A percentile compares a stretch with the other conserved stretches of the same genome.
Conservation (phyloP, 441 rosid species). For the Dalechampia spathulata region DNA sequence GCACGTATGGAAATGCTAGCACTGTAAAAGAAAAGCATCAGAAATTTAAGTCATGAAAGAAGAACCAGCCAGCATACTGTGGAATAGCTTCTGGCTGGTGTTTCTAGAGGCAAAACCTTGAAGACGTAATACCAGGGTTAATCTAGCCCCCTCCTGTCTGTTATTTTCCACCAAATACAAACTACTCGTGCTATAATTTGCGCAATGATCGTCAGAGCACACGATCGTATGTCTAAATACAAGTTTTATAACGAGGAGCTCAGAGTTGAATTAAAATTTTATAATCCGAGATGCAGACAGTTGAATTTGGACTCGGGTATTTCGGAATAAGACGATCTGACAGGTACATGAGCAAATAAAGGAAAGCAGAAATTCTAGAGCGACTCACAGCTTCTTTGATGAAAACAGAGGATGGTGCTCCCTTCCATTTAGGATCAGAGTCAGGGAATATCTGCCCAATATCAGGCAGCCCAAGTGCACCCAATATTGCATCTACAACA, state of each 20-base stretch:
- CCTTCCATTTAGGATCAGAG: constrained; percentile 91
- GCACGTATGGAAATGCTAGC: too few relatives aligned
- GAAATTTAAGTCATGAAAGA: too few relatives aligned
- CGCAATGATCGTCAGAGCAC: neutral
- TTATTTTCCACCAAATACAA: neutral
- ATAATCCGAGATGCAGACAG: neutral
- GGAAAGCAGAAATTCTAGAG: neutral
- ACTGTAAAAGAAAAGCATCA: too few relatives aligned
- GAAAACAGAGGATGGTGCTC: constrained; percentile 84
- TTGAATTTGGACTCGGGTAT: neutral
- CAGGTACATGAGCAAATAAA: neutral
- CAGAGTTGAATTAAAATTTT: neutral
- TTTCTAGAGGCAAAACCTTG: neutral
- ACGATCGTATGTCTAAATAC: too few relatives aligned
- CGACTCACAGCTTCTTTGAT: constrained; percentile 87
- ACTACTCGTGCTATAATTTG: too few relatives aligned
- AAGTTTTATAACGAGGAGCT: neutral
- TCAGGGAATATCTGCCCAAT: constrained; percentile 96
- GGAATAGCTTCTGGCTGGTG: neutral
- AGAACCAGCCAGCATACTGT: too few relatives aligned
- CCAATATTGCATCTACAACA: constrained; percentile 96
- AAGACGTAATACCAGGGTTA: neutral
- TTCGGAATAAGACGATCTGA: neutral
- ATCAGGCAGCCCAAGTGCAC: constrained; percentile 93
- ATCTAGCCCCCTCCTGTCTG: neutral